Conservation (phyloP, 352 stramenopile genomes). For the Pythium rishiriense region DNA sequence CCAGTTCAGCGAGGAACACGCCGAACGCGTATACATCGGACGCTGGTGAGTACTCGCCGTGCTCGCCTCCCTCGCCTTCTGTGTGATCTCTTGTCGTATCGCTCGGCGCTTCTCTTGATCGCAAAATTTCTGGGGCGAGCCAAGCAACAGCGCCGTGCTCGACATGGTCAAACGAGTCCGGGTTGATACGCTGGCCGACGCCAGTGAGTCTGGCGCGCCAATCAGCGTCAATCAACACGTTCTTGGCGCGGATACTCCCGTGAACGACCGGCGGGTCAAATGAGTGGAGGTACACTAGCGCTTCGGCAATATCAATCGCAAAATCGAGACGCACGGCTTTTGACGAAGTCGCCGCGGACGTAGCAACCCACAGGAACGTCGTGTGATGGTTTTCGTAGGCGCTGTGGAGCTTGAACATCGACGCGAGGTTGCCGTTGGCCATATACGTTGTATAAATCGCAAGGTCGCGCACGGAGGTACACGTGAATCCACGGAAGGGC, state of each 20-base stretch:
- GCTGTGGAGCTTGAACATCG: not conserved
- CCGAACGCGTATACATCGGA: slow-evolving; percentile 79
- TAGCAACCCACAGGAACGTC: not conserved
- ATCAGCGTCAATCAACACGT: not conserved
- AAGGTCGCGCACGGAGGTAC: not conserved
- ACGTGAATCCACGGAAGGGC: not conserved
- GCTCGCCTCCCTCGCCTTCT: not conserved
- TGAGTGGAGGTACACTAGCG: slow-evolving; percentile 64
- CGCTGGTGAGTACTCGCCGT: not conserved
- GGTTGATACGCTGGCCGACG: not conserved
- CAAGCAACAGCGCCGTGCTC: not conserved
- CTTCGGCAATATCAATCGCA: slow-evolving; percentile 55
- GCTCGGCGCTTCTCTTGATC: not conserved
- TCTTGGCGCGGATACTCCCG: not conserved
- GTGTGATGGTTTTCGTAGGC: not conserved
- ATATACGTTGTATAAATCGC: slow-evolving; percentile 5
- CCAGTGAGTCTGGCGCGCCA: slow-evolving; percentile 2
- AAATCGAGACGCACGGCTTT: slow-evolving; percentile 13
- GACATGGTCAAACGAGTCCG: not conserved
- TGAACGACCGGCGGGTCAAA: slow-evolving; percentile 14
- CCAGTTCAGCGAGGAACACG: slow-evolving; percentile 61
- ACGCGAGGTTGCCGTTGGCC: slow-evolving; percentile 5
- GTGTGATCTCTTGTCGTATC: not conserved
- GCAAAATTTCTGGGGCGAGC: not conserved
- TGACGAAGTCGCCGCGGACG: not conserved